Evolutionary conservation across 2,329 filamentous ascomycete species (phyloP), one percentile per base, ranked within the genome.

Genomic region (Talaromyces sp.): DNA sequence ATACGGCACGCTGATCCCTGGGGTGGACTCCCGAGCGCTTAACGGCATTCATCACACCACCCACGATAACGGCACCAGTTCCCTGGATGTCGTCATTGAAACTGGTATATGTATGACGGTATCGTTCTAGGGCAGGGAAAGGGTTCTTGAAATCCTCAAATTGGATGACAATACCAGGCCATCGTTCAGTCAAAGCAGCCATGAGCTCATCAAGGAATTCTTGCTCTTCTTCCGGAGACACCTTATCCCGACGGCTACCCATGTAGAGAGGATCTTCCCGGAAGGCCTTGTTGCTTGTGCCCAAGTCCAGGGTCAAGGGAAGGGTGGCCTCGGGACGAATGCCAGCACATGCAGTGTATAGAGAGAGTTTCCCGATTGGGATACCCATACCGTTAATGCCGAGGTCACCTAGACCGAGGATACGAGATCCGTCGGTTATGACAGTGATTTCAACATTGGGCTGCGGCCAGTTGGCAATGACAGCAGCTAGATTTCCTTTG

Each of bases 71-170:
- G 63, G 93, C 91, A 66, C 94, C 94, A 66, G 94, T 97, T 64
- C 93, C 93, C 80, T 97, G 93, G 70, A 99, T 94, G 72, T 99
- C 93, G 70, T 97, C 94, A 75, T 97, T 97, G 84, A 99, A 99
- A 82, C 90, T 95, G 75, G 89, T 92, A 81, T 96, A 93, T 63
- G 81, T 84, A 72, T 92, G 81, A 66, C 90, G 88, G 78, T 97
- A 97, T 61, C 91, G 85, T 72, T 94, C 89, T 40, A 97, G 84
- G 69, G 95, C 93, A 62, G 89, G 88, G 83, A 97, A 99, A 48
- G 94, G 93, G 69, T 93, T 96, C 80, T 97, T 96, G 76, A 96
- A 97, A 71, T 97, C 94, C 74, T 97, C 93, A 67, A 96, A 97
- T 73, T 97, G 94, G 62, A 97, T 89, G 64, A 88, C 84, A 65